These are phyloP conservation scores for Zarea fungicola DNA, from an alignment of 2,329 filamentous ascomycete species.

Conservation along the genomic window DNA sequence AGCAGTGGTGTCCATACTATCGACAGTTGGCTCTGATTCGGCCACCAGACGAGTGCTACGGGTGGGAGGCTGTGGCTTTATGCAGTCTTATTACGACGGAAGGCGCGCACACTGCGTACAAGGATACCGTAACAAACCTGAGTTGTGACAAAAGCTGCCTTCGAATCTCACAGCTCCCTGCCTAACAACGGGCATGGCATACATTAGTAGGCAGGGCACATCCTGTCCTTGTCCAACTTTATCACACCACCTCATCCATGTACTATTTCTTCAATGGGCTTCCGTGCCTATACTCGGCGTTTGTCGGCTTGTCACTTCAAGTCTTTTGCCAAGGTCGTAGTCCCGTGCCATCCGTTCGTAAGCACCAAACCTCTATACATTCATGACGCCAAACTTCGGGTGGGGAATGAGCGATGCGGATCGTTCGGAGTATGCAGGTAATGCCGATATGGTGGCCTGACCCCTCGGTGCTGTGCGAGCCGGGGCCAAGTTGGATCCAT, in stretches of 20 bases:
- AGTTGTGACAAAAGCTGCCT: neutral
- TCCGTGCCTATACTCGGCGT: too few species aligned
- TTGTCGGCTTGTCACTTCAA: too few species aligned
- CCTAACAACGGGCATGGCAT: too few species aligned
- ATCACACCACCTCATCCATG: too few species aligned
- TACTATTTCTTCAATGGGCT: too few species aligned
- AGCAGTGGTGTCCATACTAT: slow-evolving; percentile 1
- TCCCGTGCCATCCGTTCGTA: neutral
- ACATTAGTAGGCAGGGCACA: too few species aligned
- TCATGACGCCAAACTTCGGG: too few species aligned
- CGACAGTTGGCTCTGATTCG: neutral
- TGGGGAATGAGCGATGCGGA: slow-evolving; percentile 5
- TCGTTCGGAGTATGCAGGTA: slow-evolving; percentile 3
- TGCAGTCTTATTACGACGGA: neutral
- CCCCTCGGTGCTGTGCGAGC: neutral
- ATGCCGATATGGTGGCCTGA: neutral
- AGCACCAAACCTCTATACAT: too few species aligned
- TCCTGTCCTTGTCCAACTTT: too few species aligned
- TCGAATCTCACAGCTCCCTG: neutral
- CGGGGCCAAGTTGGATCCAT: neutral
- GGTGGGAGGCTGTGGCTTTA: neutral
- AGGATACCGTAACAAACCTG: neutral
- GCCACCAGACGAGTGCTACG: neutral
- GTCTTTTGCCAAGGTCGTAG: too few species aligned
- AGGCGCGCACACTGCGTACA: slow-evolving; percentile 2